Conservation (phyloP, 306 rosid genomes). For the Coriaria nepalensis region DNA sequence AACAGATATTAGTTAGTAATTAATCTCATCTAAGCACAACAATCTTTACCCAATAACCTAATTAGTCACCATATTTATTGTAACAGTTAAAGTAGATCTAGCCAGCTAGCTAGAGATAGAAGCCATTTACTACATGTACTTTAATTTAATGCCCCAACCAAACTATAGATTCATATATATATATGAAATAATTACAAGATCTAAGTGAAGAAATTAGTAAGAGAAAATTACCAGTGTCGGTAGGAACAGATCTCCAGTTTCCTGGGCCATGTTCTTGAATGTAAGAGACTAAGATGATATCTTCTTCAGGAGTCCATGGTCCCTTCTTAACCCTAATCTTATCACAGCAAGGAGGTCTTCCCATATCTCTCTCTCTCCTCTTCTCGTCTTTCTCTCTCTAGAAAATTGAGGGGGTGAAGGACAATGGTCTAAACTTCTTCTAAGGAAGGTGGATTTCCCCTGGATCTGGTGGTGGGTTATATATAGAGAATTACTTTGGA, state of each 20-base stretch:
- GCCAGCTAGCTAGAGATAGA: background rate
- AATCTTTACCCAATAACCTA: no score
- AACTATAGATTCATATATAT: no score
- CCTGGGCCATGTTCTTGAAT: constrained; percentile 88
- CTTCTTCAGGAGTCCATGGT: constrained; percentile 99
- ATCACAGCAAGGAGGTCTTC: constrained; percentile 84
- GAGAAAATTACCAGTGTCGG: constrained; percentile 42
- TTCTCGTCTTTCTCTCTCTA: background rate
- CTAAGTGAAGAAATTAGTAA: background rate
- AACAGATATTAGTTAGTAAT: no score
- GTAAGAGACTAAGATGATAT: constrained; percentile 80
- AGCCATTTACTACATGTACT: no score
- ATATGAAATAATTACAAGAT: no score
- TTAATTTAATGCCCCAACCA: no score
- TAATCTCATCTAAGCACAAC: no score
- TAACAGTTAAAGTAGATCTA: no score
- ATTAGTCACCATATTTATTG: no score
- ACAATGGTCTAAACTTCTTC: background rate
- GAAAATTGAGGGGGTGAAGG: background rate
- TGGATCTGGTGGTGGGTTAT: background rate
- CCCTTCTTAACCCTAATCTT: constrained; percentile 79
- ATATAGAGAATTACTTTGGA: background rate
- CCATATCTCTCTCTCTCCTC: constrained; percentile 33
- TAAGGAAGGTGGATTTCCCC: no score
- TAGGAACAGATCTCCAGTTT: constrained; percentile 91